phyloP scores from a whole-genome alignment of 2,329 filamentous ascomycete species.

The Xylogone sp. region DNA sequence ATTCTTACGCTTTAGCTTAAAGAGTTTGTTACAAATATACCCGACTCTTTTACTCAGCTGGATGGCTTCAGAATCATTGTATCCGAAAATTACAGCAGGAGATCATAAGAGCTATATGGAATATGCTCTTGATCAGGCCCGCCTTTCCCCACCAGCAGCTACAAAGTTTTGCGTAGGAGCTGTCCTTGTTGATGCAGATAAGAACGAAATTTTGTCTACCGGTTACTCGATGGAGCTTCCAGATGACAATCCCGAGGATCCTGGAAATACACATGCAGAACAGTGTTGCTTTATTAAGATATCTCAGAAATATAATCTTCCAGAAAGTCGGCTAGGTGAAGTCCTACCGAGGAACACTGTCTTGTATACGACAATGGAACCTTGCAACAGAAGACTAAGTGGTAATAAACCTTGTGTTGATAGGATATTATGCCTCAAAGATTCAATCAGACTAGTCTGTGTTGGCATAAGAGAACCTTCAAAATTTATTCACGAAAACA shows the following conservation, averaged over 20 bases:
- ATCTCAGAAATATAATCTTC: conserved; percentile 38
- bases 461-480: conserved; percentile 82
- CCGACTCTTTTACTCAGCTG: not conserved
- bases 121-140: conserved; percentile 68
- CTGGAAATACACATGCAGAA: conserved; percentile 89
- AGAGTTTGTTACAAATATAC: no score
- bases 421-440: conserved; percentile 60
- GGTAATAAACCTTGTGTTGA: conserved; percentile 74
- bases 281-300: conserved; percentile 82
- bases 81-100: conserved; percentile 14
- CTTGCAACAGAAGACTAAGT: conserved; percentile 66
- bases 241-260: conserved; percentile 10
- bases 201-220: conserved; percentile 62
- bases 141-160: conserved; percentile 74
- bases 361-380: conserved; percentile 89
- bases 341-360: conserved; percentile 48
- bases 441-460: conserved; percentile 69
- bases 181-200: conserved; percentile 60
- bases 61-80: conserved; percentile 13
- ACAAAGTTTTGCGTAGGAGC: conserved; percentile 92
- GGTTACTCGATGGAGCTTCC: conserved; percentile 85
- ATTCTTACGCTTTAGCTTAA: no score
- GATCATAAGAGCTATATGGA: conserved; percentile 49
- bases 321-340: conserved; percentile 49
- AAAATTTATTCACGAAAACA: conserved; percentile 78